These are phyloP conservation scores for Cladophialophora immunda DNA, from an alignment of 2,329 filamentous ascomycete genomes.

Conservation along the genomic window DNA sequence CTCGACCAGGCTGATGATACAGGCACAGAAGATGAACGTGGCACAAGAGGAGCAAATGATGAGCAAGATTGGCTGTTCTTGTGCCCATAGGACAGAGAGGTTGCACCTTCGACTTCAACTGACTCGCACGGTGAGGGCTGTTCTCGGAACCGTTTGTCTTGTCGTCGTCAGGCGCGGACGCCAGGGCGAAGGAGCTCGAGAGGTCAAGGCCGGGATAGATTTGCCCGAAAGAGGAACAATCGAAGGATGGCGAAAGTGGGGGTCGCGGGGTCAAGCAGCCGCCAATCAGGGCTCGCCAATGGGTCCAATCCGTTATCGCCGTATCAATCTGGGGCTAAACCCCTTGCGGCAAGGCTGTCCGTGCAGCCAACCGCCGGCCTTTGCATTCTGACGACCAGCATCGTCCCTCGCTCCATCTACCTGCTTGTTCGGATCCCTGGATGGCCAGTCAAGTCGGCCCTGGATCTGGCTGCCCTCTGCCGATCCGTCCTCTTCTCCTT, in stretches of 20 bases:
- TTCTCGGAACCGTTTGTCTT: not conserved
- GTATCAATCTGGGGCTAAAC: constrained; percentile 24
- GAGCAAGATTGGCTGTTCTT: constrained; percentile 3
- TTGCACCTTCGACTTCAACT: constrained; percentile 7
- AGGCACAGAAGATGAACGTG: not conserved
- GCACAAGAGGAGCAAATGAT: constrained; percentile 1
- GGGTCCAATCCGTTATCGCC: constrained; percentile 20
- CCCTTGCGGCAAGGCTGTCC: constrained; percentile 35
- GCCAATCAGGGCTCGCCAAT: constrained; percentile 22
- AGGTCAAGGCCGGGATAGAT: constrained; percentile 26
- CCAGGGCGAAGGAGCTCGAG: not conserved
- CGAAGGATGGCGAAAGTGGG: constrained; percentile 7
- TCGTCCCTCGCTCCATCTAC: constrained; percentile 8
- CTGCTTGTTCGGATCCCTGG: constrained; percentile 4
- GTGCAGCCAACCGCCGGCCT: constrained; percentile 28
- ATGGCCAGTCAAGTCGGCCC: constrained; percentile 8
- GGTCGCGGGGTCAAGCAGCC: constrained; percentile 3
- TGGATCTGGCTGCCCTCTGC: constrained; percentile 17
- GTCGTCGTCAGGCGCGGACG: not conserved
- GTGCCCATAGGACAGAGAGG: not conserved
- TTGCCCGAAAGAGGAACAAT: constrained; percentile 36
- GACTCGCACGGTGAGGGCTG: not conserved
- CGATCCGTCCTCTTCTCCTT: not conserved
- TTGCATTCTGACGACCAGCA: constrained; percentile 15
- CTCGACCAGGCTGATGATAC: not conserved